phyloP scores from a whole-genome alignment of 768 basidiomycete species.

The Lactifluus pinguis region DNA sequence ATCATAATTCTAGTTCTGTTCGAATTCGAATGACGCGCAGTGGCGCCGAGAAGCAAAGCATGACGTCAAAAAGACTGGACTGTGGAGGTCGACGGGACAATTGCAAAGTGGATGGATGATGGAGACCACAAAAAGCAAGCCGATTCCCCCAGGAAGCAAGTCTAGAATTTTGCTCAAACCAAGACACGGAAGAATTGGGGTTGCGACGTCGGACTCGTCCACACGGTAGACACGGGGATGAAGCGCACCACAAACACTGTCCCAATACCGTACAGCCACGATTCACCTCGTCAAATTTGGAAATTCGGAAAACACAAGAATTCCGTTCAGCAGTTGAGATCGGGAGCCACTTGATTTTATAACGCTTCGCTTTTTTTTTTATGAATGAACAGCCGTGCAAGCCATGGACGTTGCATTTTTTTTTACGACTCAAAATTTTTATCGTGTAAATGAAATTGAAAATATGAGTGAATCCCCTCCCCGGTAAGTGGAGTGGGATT shows the following conservation, averaged over 20 bases:
- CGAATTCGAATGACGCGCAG: conserved; percentile 4
- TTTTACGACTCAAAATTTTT: background rate
- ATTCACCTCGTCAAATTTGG: background rate
- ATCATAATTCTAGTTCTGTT: conserved; percentile 1
- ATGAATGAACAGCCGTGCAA: background rate
- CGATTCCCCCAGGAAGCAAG: background rate
- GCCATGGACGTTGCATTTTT: background rate
- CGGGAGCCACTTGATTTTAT: conserved; percentile 1
- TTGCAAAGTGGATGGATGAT: background rate
- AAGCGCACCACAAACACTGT: background rate
- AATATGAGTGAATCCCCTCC: background rate
- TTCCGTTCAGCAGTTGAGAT: conserved; percentile 6
- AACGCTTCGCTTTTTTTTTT: background rate
- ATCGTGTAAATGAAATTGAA: background rate
- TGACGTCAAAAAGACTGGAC: conserved; percentile 7
- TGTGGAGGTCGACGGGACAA: background rate
- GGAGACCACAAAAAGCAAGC: background rate
- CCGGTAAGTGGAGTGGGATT: background rate
- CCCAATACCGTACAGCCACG: conserved; percentile 6
- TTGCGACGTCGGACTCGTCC: background rate
- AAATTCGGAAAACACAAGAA: background rate
- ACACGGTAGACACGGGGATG: background rate
- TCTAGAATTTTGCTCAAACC: conserved; percentile 3
- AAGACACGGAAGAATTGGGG: conserved; percentile 9
- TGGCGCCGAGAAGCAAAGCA: conserved; percentile 3